Evolutionary conservation across 257 asterid species (phyloP), one percentile per base, ranked within the genome.

Genomic region (Petrea volubilis): DNA sequence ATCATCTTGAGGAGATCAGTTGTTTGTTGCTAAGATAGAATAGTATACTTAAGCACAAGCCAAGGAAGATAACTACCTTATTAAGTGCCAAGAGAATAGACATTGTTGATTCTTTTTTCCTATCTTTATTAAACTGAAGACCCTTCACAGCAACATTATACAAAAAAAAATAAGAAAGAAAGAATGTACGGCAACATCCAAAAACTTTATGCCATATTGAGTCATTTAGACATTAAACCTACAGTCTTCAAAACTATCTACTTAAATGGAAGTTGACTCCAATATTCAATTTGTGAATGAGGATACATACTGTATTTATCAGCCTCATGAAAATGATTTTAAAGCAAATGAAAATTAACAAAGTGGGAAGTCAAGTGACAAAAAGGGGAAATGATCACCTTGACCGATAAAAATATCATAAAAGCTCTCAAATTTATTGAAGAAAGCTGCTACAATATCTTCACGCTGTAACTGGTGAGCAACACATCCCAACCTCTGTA

Each of bases 401-500:
- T 90, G 83, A 75, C 70, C 67, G 58, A 60, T 73, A 79, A 95
- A 89, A 53, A 85, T 77, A 60, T 75, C 80, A 77, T 85, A 86
- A 21, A 85, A 79, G 72, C 60, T 74, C 84, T 90, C 96, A 79
- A 95, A 90, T 64, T 83, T 86, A 81, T 95, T 87, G 85, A 95
- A 95, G 85, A 92, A 95, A 67, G 96, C 86, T 58, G 98, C 95
- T 34, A 88, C 7, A 43, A 95, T 79, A 70, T 87, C 96, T 88
- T 90, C 99, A 63, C 92, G 84, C 49, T 77, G 86, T 73, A 95
- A 70, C 70, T 76, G 79, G 44, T 72, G 53, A 41, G 72, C 68
- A 60, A 65, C 74, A 62, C 77, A 78, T 59, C 80, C 83, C 84
- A 84, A 63, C 70, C 78, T 85, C 71, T 75, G 81, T 55, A 88